phyloP scores from a whole-genome alignment of 2,329 filamentous ascomycete species.

The Furcasterigmium furcatum region DNA sequence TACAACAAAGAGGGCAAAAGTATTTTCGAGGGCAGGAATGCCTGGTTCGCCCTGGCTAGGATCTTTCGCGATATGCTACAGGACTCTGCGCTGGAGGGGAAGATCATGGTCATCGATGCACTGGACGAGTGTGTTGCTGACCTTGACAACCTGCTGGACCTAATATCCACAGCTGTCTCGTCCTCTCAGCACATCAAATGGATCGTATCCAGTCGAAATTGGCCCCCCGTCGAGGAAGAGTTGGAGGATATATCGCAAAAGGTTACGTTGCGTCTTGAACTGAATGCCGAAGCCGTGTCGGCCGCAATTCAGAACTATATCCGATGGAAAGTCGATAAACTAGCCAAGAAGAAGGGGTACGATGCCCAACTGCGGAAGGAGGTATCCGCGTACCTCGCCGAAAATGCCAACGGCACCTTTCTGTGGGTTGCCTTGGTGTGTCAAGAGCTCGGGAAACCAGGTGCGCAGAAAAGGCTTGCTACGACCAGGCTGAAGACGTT shows the following conservation, averaged over 20 bases:
- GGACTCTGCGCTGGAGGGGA: constrained; percentile 12
- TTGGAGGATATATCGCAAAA: constrained; percentile 16
- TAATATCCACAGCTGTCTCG: constrained; percentile 11
- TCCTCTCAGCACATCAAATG: too few species aligned
- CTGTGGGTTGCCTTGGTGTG: constrained; percentile 29
- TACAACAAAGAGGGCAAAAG: too few species aligned
- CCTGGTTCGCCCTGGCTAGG: constrained; percentile 24
- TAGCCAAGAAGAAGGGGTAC: constrained; percentile 12
- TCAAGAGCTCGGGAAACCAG: constrained; percentile 7
- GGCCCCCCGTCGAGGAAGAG: constrained; percentile 26
- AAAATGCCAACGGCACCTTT: too few species aligned
- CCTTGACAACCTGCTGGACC: constrained; percentile 8
- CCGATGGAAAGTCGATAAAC: constrained; percentile 19
- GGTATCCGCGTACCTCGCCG: constrained; percentile 13
- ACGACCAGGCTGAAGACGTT: not conserved
- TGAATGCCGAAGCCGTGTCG: constrained; percentile 28
- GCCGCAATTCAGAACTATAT: constrained; percentile 31
- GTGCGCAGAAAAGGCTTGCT: not conserved
- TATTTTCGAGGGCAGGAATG: constrained; percentile 8
- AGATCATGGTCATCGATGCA: constrained; percentile 27
- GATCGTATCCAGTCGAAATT: constrained; percentile 41
- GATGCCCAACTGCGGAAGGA: not conserved
- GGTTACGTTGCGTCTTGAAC: constrained; percentile 26
- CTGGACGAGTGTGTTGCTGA: constrained; percentile 5
- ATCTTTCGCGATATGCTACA: constrained; percentile 17